Base-by-base conservation (phyloP, 2,329 filamentous ascomycete genomes). In the Penicillium sp. region DNA sequence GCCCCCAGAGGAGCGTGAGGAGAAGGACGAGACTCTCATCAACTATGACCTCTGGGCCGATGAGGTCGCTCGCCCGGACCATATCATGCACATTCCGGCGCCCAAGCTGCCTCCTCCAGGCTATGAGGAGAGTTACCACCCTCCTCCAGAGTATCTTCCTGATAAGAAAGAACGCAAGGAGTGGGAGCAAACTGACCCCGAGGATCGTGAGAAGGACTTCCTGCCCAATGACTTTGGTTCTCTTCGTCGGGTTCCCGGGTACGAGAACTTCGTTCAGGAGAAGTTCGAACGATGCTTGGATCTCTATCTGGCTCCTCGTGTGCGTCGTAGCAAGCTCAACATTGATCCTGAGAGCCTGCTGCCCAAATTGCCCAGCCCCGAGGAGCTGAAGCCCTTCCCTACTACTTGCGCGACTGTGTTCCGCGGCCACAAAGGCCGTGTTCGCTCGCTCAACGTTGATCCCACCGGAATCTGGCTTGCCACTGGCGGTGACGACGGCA, bases 101-200 rank as follows among this genome's bases (percentile, higher is more conserved):
- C 93, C 93, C 4, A 98, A 98, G 67, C 77, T 94, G 43, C 84
- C 91, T 27, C 91, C 93, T 34, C 93, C 93, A 27, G 90, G 90
- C 45, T 96, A 95, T 67, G 90, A 95, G 62, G 82, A 96, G 67
- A 95, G 89, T 64, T 97, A 98, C 68, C 95, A 97, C 69, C 93
- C 93, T 25, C 93, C 94, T 43, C 81, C 86, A 4, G 93, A 98
- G 73, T 98, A 97, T 66, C 75, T 98, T 2, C 94, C 91, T 1
- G 86, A 88, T 46, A 82, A 85, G 62, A 83, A 87, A 35, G 93
- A 98, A 73, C 88, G 79, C 66, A 83, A 87, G 57, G 79, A 80
- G 11, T 98, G 93, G 93, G 83, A 95, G 62, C 81, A 86, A 45
- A 77, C 81, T 26, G 91, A 97, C 54, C 86, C 88, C 2, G 93